Conservation (phyloP, 306 rosid genomes). For the Malus fusca region DNA sequence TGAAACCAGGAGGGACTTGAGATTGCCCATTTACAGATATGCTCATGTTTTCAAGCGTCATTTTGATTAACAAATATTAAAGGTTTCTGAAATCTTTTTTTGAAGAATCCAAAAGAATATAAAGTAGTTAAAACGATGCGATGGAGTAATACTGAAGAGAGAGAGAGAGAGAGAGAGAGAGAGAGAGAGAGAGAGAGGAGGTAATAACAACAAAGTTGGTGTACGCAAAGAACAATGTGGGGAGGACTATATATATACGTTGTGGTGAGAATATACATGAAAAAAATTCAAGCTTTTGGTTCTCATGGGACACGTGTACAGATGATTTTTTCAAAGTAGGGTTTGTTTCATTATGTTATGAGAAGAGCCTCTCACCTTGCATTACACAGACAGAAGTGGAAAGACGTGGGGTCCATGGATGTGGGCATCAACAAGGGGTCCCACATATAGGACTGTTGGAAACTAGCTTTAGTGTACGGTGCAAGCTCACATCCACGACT, state of each 20-base stretch:
- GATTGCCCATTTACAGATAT: conserved; percentile 87
- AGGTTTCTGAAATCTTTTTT: neutral
- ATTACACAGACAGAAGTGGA: conserved; percentile 25
- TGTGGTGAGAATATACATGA: conserved; percentile 8
- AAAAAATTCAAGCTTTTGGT: neutral
- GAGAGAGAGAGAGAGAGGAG: too few relatives aligned
- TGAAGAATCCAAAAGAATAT: too few relatives aligned
- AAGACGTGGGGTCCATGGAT: conserved; percentile 35
- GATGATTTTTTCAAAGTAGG: neutral
- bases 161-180: too few relatives aligned
- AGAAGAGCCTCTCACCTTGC: conserved; percentile 46
- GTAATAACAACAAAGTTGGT: neutral
- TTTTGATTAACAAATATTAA: neutral
- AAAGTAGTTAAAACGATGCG: too few relatives aligned
- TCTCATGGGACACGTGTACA: conserved; percentile 1
- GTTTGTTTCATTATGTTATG: neutral
- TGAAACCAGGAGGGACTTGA: conserved; percentile 84
- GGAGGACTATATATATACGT: conserved; percentile 25
- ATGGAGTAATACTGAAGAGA: neutral
- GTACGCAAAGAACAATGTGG: conserved; percentile 37
- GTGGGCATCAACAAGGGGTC: conserved; percentile 33
- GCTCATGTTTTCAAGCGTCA: conserved; percentile 46
- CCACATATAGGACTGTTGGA: conserved; percentile 27
- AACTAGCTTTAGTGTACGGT: conserved; percentile 30
- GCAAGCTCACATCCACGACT: conserved; percentile 47